Conservation (phyloP, 106 monocot genomes). For the Triglochin maritima region DNA sequence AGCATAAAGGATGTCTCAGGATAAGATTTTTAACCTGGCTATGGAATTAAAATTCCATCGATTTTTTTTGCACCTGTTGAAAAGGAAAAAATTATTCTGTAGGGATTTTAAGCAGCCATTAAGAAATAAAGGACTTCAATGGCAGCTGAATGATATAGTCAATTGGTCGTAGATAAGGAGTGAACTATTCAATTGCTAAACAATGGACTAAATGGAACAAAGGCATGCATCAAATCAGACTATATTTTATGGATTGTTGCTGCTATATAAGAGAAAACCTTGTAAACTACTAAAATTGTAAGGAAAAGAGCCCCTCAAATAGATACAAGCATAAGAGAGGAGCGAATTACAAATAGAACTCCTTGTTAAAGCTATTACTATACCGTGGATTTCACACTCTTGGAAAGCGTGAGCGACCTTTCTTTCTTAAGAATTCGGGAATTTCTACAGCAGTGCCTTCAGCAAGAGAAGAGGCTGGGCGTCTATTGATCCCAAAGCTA, state of each 20-base stretch:
- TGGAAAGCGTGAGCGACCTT: slow-evolving; percentile 55
- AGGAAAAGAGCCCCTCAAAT: background rate
- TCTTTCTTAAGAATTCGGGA: slow-evolving; percentile 74
- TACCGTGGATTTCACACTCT: slow-evolving; percentile 23
- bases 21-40: too few species aligned
- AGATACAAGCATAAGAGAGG: background rate
- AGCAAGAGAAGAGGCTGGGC: slow-evolving; percentile 25
- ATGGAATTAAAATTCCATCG: too few species aligned
- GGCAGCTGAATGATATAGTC: too few species aligned
- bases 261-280: background rate
- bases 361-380: background rate
- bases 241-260: background rate
- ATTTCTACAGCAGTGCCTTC: slow-evolving; percentile 62
- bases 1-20: too few species aligned
- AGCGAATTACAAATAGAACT: background rate
- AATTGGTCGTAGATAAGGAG: too few species aligned
- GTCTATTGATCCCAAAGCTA: slow-evolving; percentile 28
- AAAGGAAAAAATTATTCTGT: too few species aligned
- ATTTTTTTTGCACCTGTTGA: too few species aligned
- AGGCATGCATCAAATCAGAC: background rate
- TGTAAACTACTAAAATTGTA: background rate
- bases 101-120: too few species aligned
- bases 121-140: too few species aligned
- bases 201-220: too few species aligned
- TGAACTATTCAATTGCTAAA: too few species aligned